Percentiles rank a stretch among this genome's conserved stretches.
phyloP scores from a whole-genome alignment of 805 yeast genomes.

The Ogataea pignaliae region DNA sequence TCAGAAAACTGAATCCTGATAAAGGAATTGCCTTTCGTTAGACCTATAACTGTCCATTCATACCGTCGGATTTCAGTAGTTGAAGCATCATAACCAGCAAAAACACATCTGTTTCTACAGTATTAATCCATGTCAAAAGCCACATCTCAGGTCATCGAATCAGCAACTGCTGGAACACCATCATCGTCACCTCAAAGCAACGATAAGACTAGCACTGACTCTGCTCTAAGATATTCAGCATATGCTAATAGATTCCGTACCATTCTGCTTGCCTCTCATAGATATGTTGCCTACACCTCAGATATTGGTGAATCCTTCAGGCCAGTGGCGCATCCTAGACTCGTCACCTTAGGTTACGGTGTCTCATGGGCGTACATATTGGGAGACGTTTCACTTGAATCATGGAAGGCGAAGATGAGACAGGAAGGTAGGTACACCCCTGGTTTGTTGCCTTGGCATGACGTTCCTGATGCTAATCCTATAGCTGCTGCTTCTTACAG shows the following conservation, averaged over 20 bases:
- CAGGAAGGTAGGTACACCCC: constrained; percentile 60
- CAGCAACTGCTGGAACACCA: neutral
- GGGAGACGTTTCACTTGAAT: constrained; percentile 70
- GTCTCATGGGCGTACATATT: constrained; percentile 71
- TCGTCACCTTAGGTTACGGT: constrained; percentile 67
- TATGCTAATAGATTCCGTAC: constrained; percentile 74
- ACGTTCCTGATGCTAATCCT: constrained; percentile 37
- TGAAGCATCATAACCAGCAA: too few species aligned
- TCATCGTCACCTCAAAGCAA: neutral
- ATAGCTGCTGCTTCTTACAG: constrained; percentile 33
- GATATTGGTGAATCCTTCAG: constrained; percentile 86
- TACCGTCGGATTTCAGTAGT: too few species aligned
- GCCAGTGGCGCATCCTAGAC: constrained; percentile 67
- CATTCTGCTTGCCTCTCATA: constrained; percentile 64
- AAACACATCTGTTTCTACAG: too few species aligned
- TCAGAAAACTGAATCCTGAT: too few species aligned
- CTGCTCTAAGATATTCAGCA: constrained; percentile 66
- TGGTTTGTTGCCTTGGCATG: constrained; percentile 67
- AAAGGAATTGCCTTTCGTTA: too few species aligned
- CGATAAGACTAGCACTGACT: constrained; percentile 18
- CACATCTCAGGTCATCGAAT: neutral
- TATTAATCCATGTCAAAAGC: neutral
- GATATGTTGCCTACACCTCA: constrained; percentile 83
- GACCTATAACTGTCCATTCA: too few species aligned
- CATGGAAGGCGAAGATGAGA: constrained; percentile 67